Conservation (phyloP, 495 filamentous ascomycete genomes). For the Annulohypoxylon moriforme region DNA sequence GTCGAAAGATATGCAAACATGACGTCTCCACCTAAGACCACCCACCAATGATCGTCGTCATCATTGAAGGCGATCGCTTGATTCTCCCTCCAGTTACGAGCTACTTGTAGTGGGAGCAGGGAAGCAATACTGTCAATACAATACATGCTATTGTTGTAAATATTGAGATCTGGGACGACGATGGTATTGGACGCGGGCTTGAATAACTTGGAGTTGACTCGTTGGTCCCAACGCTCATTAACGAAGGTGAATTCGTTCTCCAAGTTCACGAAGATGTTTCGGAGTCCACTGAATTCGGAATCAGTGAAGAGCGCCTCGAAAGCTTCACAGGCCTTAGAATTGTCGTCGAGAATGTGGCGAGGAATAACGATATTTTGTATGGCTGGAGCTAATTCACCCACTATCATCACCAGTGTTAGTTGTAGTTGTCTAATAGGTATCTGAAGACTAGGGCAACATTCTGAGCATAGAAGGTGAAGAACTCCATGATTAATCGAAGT, state of each 20-base stretch:
- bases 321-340: not conserved
- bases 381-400: constrained; percentile 6
- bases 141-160: not conserved
- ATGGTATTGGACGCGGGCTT: not conserved
- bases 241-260: not conserved
- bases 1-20: constrained; percentile 12
- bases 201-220: constrained; percentile 1
- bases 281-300: not conserved
- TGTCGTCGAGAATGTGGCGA: not conserved
- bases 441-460: not conserved
- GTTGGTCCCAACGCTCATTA: not conserved
- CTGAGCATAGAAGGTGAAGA: not conserved
- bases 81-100: not conserved
- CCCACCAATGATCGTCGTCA: not conserved
- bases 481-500: not conserved
- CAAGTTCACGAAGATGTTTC: not conserved
- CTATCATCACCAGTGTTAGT: constrained; percentile 14
- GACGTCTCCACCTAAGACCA: not conserved
- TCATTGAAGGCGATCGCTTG: not conserved
- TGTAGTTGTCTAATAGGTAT: not conserved
- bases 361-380: constrained; percentile 23
- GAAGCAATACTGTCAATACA: not conserved
- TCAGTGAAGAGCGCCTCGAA: not conserved
- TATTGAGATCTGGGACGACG: constrained; percentile 5
- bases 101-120: not conserved